These are phyloP conservation scores for Sarocladium brachiariae DNA, from an alignment of 2,329 filamentous ascomycete species.

Conservation along the genomic window DNA sequence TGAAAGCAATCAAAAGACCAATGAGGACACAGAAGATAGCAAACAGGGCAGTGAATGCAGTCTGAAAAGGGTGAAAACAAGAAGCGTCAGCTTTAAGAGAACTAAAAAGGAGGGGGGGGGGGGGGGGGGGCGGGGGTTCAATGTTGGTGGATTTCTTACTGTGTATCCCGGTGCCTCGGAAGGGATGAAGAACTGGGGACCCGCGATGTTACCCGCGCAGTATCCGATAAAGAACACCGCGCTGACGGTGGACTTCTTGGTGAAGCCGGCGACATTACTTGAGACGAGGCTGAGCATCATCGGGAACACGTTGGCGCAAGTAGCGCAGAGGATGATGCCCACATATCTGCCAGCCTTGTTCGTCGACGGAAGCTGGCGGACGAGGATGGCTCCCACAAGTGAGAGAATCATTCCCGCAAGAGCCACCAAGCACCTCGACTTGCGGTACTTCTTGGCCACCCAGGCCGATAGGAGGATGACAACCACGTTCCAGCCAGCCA, in stretches of 20 bases:
- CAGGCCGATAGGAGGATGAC: background rate
- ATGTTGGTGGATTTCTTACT: background rate
- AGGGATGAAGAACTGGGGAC: slow-evolving; percentile 52
- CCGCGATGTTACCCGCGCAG: slow-evolving; percentile 54
- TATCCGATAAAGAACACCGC: slow-evolving; percentile 47
- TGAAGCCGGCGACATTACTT: slow-evolving; percentile 54
- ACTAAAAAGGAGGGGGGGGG: too few relatives aligned
- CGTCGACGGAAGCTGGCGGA: background rate
- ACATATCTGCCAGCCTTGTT: background rate
- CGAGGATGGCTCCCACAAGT: background rate
- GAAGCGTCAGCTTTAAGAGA: too few relatives aligned
- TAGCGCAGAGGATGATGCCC: background rate
- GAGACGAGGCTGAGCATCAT: slow-evolving; percentile 50
- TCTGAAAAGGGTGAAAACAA: background rate
- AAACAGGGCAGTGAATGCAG: background rate
- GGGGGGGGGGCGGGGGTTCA: too few relatives aligned
- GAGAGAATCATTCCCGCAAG: background rate
- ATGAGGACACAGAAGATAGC: background rate
- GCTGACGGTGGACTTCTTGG: slow-evolving; percentile 50
- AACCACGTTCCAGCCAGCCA: background rate
- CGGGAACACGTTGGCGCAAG: slow-evolving; percentile 14
- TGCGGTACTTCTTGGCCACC: background rate
- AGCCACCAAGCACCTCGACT: background rate
- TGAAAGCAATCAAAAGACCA: background rate
- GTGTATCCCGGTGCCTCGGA: slow-evolving; percentile 49